phyloP scores from a whole-genome alignment of 148 eudicot genomes.

The Rhododendron molle region DNA sequence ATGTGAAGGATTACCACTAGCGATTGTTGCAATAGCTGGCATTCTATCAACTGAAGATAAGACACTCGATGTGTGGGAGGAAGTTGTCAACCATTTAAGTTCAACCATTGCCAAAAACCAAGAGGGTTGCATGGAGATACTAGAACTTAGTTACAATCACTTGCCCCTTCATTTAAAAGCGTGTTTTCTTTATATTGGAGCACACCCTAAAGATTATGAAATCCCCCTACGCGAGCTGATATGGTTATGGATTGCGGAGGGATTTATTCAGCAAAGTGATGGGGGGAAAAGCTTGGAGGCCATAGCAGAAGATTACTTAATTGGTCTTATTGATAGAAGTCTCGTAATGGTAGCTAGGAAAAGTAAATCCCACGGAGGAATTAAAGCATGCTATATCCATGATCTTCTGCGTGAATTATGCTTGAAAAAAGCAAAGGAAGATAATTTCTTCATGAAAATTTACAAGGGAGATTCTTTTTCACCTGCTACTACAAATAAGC shows the following conservation, averaged over 20 bases:
- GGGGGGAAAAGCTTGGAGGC: slow-evolving; percentile 16
- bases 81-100: slow-evolving; percentile 19
- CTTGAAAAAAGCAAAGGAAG: slow-evolving; percentile 21
- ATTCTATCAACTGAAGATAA: background rate
- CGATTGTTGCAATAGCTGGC: slow-evolving; percentile 35
- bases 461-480: background rate
- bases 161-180: slow-evolving; percentile 6
- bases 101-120: slow-evolving; percentile 16
- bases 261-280: slow-evolving; percentile 21
- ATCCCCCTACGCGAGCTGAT: slow-evolving; percentile 28
- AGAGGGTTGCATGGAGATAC: slow-evolving; percentile 9
- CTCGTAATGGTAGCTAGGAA: slow-evolving; percentile 28
- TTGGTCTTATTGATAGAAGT: slow-evolving; percentile 37
- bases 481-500: background rate
- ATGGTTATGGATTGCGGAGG: slow-evolving; percentile 45
- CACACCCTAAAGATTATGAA: slow-evolving; percentile 22
- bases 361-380: slow-evolving; percentile 16
- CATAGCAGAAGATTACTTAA: slow-evolving; percentile 31
- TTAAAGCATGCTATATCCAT: slow-evolving; percentile 41
- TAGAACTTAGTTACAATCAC: slow-evolving; percentile 14
- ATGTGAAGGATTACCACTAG: slow-evolving; percentile 40
- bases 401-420: slow-evolving; percentile 44
- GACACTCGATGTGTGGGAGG: slow-evolving; percentile 20
- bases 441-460: slow-evolving; percentile 23
- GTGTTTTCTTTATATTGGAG: slow-evolving; percentile 44